Conservation (phyloP, 225 moss, liverwort and hornwort species). For the Marchantia polymorpha region DNA sequence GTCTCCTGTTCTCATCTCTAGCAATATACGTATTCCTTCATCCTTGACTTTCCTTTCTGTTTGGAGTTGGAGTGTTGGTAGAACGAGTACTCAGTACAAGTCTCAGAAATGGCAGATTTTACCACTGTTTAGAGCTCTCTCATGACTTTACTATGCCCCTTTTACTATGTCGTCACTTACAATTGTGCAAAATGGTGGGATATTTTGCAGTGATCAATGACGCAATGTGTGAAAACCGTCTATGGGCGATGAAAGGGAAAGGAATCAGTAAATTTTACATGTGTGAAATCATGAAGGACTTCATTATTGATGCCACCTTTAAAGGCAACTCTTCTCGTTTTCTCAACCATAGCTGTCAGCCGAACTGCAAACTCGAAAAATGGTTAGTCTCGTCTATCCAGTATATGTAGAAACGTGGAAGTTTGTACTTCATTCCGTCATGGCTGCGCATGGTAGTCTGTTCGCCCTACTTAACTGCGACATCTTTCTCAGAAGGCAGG, state of each 20-base stretch:
- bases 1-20: too few relatives aligned
- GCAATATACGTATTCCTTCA: too few relatives aligned
- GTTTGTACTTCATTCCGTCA: not conserved
- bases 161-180: not conserved
- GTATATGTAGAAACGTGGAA: not conserved
- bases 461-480: not conserved
- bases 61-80: too few relatives aligned
- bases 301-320: slow-evolving; percentile 87
- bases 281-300: slow-evolving; percentile 89
- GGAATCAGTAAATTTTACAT: slow-evolving; percentile 84
- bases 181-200: not conserved
- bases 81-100: too few relatives aligned
- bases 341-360: slow-evolving; percentile 84
- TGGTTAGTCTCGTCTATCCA: slow-evolving; percentile 43
- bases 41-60: too few relatives aligned
- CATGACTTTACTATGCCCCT: too few relatives aligned
- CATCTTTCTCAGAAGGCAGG: not conserved
- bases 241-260: slow-evolving; percentile 92
- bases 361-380: slow-evolving; percentile 90
- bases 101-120: too few relatives aligned
- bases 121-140: too few relatives aligned
- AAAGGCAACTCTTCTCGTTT: slow-evolving; percentile 89
- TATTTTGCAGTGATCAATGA: slow-evolving; percentile 75
- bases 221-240: slow-evolving; percentile 79
- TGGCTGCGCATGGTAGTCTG: not conserved